Evolutionary conservation across 345 rosid genomes (phyloP).

Genomic region (Eucalyptus fibrosa): DNA sequence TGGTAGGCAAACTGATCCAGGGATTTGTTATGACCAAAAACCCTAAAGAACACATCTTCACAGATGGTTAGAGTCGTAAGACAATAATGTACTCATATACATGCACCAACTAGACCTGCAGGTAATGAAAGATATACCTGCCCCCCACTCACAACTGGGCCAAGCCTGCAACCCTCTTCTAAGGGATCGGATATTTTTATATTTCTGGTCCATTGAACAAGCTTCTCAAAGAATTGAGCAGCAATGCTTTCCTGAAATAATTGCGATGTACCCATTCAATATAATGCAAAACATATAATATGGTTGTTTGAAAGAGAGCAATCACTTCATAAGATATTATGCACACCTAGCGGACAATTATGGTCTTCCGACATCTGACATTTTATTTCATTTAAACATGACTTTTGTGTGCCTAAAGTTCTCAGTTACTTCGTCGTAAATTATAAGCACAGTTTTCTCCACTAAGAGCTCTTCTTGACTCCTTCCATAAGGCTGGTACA

Average conservation of each 20-base stretch:
- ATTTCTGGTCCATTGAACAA: conserved; percentile 73
- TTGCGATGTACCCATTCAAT: not conserved
- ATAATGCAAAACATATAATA: not conserved
- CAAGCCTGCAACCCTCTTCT: conserved; percentile 92
- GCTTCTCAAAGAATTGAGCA: conserved; percentile 48
- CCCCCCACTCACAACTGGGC: conserved; percentile 79
- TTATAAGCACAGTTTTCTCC: not conserved
- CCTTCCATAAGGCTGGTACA: not conserved
- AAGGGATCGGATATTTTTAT: conserved; percentile 88
- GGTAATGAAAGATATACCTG: conserved; percentile 37
- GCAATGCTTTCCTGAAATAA: conserved; percentile 66
- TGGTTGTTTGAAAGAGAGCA: not conserved
- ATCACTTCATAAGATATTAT: not conserved
- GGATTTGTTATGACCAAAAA: not conserved
- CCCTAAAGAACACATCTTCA: not conserved
- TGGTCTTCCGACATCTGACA: not conserved
- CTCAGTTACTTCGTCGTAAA: not conserved
- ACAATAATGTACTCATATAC: not conserved
- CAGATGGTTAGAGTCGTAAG: not conserved
- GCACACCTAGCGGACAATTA: not conserved
- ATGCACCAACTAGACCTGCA: not conserved
- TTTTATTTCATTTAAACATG: not conserved
- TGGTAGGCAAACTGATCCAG: not conserved
- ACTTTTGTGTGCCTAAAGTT: not conserved
- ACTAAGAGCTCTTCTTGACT: not conserved